These are phyloP conservation scores for Chaetomium olivaceum DNA, from an alignment of 2,329 filamentous ascomycete species.

Conservation along the genomic window DNA sequence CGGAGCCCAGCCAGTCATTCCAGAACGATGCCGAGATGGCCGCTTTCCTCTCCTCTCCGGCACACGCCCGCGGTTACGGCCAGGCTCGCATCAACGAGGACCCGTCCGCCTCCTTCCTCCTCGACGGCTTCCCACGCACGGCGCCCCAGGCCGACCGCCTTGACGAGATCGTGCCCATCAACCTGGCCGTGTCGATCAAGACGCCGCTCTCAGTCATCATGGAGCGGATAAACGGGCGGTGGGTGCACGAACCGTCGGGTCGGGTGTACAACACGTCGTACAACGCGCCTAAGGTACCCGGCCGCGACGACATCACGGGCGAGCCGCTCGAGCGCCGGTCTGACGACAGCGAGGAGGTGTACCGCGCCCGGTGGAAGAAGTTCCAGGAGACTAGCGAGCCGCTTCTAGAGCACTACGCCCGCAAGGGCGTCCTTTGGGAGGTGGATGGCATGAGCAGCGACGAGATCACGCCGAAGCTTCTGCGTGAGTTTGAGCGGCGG, in stretches of 20 bases:
- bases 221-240: conserved; percentile 84
- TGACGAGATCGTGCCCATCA: conserved; percentile 85
- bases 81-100: conserved; percentile 60
- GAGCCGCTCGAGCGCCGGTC: conserved; percentile 78
- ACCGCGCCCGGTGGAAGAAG: conserved; percentile 74
- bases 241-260: conserved; percentile 90
- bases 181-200: conserved; percentile 82
- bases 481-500: conserved; percentile 75
- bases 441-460: conserved; percentile 88
- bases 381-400: conserved; percentile 87
- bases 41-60: conserved; percentile 44
- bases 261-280: conserved; percentile 95
- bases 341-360: conserved; percentile 86
- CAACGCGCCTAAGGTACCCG: conserved; percentile 77
- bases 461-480: conserved; percentile 90
- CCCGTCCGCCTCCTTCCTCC: conserved; percentile 83
- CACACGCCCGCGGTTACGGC: conserved; percentile 42
- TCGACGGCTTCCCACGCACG: conserved; percentile 94
- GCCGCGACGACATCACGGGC: conserved; percentile 87
- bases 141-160: conserved; percentile 75
- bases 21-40: conserved; percentile 42
- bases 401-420: conserved; percentile 84
- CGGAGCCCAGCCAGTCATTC: conserved; percentile 42
- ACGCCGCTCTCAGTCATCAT: conserved; percentile 87
- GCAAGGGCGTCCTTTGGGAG: conserved; percentile 79